Conservation (phyloP, 148 eudicot species). For the Rhododendron mucronatum region DNA sequence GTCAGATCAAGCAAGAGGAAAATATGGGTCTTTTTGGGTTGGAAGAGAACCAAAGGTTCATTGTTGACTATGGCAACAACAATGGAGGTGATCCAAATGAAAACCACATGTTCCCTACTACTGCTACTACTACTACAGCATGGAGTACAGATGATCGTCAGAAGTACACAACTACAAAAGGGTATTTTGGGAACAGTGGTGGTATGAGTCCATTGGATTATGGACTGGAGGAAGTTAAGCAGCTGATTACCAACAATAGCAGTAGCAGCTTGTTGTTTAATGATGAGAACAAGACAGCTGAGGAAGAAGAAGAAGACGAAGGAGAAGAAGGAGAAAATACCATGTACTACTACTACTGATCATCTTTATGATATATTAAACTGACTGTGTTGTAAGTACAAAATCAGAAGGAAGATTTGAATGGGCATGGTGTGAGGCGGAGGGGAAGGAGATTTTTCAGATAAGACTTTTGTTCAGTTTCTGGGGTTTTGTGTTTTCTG, state of each 20-base stretch:
- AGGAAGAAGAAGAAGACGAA: background rate
- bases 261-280: background rate
- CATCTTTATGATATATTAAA: background rate
- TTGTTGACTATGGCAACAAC: background rate
- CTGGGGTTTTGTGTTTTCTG: slow-evolving; percentile 17
- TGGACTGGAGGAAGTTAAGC: slow-evolving; percentile 25
- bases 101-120: background rate
- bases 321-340: background rate
- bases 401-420: background rate
- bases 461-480: slow-evolving; percentile 5
- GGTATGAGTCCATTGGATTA: background rate
- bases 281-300: background rate
- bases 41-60: background rate
- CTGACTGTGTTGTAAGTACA: background rate
- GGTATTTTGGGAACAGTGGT: background rate
- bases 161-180: background rate
- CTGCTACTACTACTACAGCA: background rate
- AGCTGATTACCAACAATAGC: slow-evolving; percentile 16
- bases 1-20: background rate
- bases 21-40: background rate
- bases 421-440: background rate
- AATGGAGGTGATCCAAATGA: background rate
- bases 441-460: slow-evolving; percentile 1
- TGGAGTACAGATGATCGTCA: background rate
- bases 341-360: slow-evolving; percentile 1